Evolutionary conservation across 345 rosid genomes (phyloP).

Genomic region (Rhodamnia argentea): DNA sequence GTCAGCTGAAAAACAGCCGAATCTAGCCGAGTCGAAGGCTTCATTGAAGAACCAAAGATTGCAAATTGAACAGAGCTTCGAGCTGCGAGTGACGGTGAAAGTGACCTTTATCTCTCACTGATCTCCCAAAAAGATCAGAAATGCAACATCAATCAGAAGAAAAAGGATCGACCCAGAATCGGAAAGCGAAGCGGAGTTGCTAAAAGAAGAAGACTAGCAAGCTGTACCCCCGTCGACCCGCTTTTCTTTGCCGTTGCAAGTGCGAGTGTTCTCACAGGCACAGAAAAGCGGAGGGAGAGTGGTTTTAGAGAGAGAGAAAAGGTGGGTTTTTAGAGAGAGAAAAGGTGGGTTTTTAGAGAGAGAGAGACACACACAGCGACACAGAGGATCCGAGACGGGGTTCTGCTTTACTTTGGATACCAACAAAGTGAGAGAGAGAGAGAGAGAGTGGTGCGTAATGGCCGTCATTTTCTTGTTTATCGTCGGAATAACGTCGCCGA

Average conservation of each 20-base stretch:
- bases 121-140: background rate
- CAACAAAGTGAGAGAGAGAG: background rate
- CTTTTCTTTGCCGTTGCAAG: background rate
- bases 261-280: background rate
- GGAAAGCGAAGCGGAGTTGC: background rate
- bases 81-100: background rate
- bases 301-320: background rate
- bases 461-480: too few relatives aligned
- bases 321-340: background rate
- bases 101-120: background rate
- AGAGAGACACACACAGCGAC: background rate
- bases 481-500: too few relatives aligned
- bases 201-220: background rate
- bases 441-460: background rate
- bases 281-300: background rate
- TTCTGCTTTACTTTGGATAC: background rate
- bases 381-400: background rate
- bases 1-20: slow-evolving; percentile 94
- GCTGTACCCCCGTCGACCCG: background rate
- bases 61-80: background rate
- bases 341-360: background rate
- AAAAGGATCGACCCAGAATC: background rate
- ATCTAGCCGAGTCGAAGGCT: slow-evolving; percentile 72
- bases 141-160: background rate
- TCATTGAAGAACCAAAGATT: slow-evolving; percentile 28